Evolutionary conservation across 208 protist species (phyloP).

Genomic region (Crithidia brevicula): DNA sequence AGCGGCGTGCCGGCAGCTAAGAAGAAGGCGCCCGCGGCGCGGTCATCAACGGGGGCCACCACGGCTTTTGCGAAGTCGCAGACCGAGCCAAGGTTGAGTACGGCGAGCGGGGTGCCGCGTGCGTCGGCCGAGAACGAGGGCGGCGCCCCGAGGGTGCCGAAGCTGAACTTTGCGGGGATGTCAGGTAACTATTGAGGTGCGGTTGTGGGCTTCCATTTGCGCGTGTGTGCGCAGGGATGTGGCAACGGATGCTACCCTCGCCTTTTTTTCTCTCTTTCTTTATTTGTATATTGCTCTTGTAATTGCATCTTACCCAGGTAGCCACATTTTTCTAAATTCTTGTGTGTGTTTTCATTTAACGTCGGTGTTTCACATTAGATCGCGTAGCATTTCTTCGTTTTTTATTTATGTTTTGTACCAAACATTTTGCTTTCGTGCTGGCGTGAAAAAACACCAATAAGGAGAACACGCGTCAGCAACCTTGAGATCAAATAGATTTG

Average conservation of each 20-base stretch:
- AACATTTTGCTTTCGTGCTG: not conserved
- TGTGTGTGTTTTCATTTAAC: not conserved
- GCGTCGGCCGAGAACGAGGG: conserved; percentile 1
- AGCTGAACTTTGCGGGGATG: conserved; percentile 11
- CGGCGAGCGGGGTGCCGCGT: not conserved
- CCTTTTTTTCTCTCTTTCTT: not conserved
- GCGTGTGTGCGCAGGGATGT: too few relatives aligned
- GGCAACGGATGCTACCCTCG: too few relatives aligned
- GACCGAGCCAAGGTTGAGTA: not conserved
- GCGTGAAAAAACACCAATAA: conserved; percentile 10
- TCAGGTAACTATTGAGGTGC: conserved; percentile 3
- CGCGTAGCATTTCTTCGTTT: conserved; percentile 2
- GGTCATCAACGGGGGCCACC: too few relatives aligned
- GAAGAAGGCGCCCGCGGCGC: not conserved
- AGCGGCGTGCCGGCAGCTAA: not conserved
- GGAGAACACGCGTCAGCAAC: too few relatives aligned
- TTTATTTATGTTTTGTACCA: not conserved
- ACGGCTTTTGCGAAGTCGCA: not conserved
- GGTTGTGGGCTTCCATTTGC: too few relatives aligned
- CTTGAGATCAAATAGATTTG: too few relatives aligned
- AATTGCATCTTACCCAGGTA: too few relatives aligned
- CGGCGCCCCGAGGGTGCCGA: conserved; percentile 8
- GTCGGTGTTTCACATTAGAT: conserved; percentile 7
- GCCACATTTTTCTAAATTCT: conserved; percentile 9
- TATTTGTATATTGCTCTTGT: not conserved